Percentiles rank a stretch among this genome's conserved stretches.
phyloP scores from a whole-genome alignment of 1,284 basidiomycete species.

The Apiotrichum montevideense region DNA sequence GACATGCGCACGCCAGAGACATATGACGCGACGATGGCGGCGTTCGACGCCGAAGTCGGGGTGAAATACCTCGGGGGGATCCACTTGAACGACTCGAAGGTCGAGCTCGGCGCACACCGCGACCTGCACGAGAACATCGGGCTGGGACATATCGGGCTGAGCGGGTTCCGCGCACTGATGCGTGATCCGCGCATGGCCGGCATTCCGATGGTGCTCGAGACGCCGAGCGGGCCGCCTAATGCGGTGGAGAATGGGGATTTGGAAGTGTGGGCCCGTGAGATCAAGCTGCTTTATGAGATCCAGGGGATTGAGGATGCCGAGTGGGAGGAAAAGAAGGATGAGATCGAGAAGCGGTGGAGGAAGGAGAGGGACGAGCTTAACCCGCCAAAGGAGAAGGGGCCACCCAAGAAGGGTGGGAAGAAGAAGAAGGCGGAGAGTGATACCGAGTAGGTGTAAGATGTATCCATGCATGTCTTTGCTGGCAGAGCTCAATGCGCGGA shows the following conservation, averaged over 20 bases:
- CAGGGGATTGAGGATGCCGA: conserved; percentile 37
- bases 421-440: conserved; percentile 20
- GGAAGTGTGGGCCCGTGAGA: conserved; percentile 68
- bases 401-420: conserved; percentile 13
- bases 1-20: conserved; percentile 60
- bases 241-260: conserved; percentile 39
- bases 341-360: conserved; percentile 33
- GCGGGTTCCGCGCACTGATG: conserved; percentile 62
- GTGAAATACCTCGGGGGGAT: conserved; percentile 67
- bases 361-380: conserved; percentile 34
- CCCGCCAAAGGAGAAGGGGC: conserved; percentile 35
- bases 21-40: conserved; percentile 47
- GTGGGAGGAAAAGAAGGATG: conserved; percentile 33
- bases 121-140: conserved; percentile 83
- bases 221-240: conserved; percentile 48
- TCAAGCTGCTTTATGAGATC: conserved; percentile 50
- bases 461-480: not conserved
- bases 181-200: conserved; percentile 61
- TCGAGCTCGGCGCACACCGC: conserved; percentile 57
- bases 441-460: not conserved
- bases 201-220: conserved; percentile 77
- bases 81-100: conserved; percentile 80
- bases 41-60: conserved; percentile 65
- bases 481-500: too few species aligned
- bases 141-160: conserved; percentile 63